These are phyloP conservation scores for Chaetomium olivaceum DNA, from an alignment of 2,329 filamentous ascomycete species.

Conservation along the genomic window DNA sequence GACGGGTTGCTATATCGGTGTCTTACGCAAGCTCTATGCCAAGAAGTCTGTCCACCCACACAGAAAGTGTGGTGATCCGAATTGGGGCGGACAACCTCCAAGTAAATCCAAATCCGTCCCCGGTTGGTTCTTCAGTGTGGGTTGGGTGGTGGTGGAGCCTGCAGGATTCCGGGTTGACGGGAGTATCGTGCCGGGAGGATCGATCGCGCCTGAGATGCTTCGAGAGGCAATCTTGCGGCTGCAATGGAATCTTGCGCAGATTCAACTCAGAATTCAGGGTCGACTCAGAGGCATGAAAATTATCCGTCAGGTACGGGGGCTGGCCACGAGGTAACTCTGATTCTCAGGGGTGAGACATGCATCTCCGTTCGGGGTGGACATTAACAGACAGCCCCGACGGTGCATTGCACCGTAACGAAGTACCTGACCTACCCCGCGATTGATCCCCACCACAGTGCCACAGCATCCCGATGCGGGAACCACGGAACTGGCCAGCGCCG, in stretches of 20 bases:
- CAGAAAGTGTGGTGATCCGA: neutral
- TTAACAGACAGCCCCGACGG: neutral
- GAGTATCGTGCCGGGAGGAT: neutral
- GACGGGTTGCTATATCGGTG: neutral
- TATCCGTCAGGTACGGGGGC: neutral
- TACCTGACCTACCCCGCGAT: neutral
- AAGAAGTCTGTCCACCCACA: neutral
- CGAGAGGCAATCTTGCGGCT: neutral
- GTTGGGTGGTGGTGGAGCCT: neutral
- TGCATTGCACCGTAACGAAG: neutral
- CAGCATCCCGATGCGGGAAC: slow-evolving; percentile 18
- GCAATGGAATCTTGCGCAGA: neutral
- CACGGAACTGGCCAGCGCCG: slow-evolving; percentile 19
- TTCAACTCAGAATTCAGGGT: neutral
- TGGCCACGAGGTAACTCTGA: neutral
- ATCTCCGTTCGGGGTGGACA: neutral
- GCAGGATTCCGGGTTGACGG: neutral
- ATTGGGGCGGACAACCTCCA: neutral
- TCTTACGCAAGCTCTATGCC: neutral
- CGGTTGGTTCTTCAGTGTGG: neutral
- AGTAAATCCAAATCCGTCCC: neutral
- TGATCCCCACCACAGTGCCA: neutral
- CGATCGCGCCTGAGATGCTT: neutral
- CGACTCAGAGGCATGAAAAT: neutral
- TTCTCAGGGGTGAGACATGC: neutral